Percentiles rank a stretch among this genome's conserved stretches.
Evolutionary conservation across 805 yeast species (phyloP).

Genomic region (Candida suzukii): DNA sequence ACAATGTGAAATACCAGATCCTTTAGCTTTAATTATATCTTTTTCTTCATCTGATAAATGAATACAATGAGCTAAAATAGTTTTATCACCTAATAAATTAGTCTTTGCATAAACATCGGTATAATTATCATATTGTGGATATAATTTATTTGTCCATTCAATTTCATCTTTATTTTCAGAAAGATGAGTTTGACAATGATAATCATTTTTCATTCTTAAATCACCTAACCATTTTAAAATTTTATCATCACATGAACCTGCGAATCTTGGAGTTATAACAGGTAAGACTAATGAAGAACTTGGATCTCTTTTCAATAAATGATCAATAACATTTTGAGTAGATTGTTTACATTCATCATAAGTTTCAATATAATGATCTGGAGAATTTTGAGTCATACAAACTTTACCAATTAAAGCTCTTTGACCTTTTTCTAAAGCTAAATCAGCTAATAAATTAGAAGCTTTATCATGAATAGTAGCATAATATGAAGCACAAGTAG

Average conservation of each 20-base stretch:
- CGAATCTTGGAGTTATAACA: conserved; percentile 83
- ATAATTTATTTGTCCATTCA: conserved; percentile 57
- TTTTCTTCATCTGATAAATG: conserved; percentile 63
- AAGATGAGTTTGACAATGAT: conserved; percentile 80
- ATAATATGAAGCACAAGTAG: conserved; percentile 82
- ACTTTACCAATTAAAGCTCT: conserved; percentile 84
- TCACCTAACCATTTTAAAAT: conserved; percentile 54
- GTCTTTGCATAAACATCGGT: conserved; percentile 66
- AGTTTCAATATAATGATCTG: conserved; percentile 60
- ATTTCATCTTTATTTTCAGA: conserved; percentile 72
- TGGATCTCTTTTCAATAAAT: conserved; percentile 46
- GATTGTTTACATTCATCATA: conserved; percentile 39
- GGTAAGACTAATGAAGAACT: conserved; percentile 49
- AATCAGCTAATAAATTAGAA: conserved; percentile 63
- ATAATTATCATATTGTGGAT: conserved; percentile 63
- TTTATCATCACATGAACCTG: conserved; percentile 71
- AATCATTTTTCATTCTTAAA: conserved; percentile 32
- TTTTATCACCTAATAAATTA: conserved; percentile 48
- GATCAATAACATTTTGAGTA: conserved; percentile 46
- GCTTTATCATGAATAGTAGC: conserved; percentile 74
- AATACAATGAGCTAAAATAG: conserved; percentile 82
- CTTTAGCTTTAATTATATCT: conserved; percentile 38
- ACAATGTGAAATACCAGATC: conserved; percentile 77
- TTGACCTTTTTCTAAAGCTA: conserved; percentile 60
- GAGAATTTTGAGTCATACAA: conserved; percentile 83